phyloP scores from a whole-genome alignment of 2,329 filamentous ascomycete genomes.

The Pestalotiopsis sp. region DNA sequence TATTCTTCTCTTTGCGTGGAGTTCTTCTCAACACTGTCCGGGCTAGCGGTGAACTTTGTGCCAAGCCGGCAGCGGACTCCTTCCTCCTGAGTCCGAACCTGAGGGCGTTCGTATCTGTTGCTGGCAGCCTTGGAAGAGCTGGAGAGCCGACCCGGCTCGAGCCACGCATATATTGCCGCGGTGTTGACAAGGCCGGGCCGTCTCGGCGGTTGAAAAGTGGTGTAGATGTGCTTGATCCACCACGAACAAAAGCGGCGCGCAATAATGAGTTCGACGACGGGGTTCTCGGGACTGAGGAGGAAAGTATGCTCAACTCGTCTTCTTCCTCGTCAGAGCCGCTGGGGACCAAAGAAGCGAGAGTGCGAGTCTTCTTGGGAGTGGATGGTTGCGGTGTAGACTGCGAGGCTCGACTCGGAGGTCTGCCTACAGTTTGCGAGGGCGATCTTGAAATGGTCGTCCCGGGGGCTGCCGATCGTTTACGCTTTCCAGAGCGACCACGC shows the following conservation, averaged over 20 bases:
- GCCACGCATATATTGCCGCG: not conserved
- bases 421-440: not conserved
- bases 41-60: conserved; percentile 28
- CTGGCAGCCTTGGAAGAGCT: not conserved
- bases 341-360: conserved; percentile 11
- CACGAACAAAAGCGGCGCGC: not conserved
- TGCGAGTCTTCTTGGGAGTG: conserved; percentile 2
- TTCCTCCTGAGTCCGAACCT: not conserved
- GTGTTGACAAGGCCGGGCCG: not conserved
- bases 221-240: not conserved
- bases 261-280: conserved; percentile 2
- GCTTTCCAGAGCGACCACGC: not conserved
- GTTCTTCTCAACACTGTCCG: conserved; percentile 23
- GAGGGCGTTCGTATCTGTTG: not conserved
- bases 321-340: conserved; percentile 12
- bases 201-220: not conserved
- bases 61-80: not conserved
- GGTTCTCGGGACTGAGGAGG: not conserved
- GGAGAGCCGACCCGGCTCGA: not conserved
- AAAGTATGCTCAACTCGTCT: conserved; percentile 11
- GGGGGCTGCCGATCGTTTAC: not conserved
- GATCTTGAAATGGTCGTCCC: not conserved
- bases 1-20: conserved; percentile 14
- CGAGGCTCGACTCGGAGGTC: not conserved
- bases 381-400: not conserved